Percentiles rank a stretch among this genome's conserved stretches.
phyloP scores from a whole-genome alignment of 2,329 filamentous ascomycete genomes.

The Apiospora sp. region DNA sequence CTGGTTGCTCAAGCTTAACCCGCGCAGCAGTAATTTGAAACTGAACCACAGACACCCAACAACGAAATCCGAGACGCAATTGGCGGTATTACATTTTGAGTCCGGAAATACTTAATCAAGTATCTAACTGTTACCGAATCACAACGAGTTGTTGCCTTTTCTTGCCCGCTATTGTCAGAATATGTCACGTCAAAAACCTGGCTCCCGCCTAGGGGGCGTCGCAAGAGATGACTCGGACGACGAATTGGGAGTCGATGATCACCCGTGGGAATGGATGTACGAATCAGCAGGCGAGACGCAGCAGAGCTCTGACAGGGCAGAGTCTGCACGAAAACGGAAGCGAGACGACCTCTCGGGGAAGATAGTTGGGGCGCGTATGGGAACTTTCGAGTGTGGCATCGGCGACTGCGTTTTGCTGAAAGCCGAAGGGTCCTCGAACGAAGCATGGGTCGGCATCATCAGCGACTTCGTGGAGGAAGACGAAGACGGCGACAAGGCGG shows the following conservation, averaged over 20 bases:
- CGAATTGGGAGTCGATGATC: conserved; percentile 77
- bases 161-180: neutral
- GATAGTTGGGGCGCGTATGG: conserved; percentile 85
- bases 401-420: conserved; percentile 89
- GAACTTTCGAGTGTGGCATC: conserved; percentile 78
- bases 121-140: neutral
- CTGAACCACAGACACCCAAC: neutral
- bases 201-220: conserved; percentile 62
- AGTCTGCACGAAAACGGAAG: conserved; percentile 46
- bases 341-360: conserved; percentile 46
- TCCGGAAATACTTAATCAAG: neutral
- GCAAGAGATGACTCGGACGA: conserved; percentile 85
- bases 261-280: conserved; percentile 85
- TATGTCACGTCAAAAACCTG: conserved; percentile 28
- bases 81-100: neutral
- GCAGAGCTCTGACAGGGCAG: conserved; percentile 23
- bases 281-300: conserved; percentile 37
- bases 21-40: neutral
- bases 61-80: neutral
- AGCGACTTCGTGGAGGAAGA: conserved; percentile 81
- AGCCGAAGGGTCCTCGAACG: conserved; percentile 78
- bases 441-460: conserved; percentile 92
- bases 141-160: neutral
- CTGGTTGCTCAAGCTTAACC: neutral
- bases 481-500: conserved; percentile 78